Percentiles rank a stretch among this genome's conserved stretches.
Evolutionary conservation across 495 filamentous ascomycete species (phyloP).

Genomic region (Neurospora sp.): DNA sequence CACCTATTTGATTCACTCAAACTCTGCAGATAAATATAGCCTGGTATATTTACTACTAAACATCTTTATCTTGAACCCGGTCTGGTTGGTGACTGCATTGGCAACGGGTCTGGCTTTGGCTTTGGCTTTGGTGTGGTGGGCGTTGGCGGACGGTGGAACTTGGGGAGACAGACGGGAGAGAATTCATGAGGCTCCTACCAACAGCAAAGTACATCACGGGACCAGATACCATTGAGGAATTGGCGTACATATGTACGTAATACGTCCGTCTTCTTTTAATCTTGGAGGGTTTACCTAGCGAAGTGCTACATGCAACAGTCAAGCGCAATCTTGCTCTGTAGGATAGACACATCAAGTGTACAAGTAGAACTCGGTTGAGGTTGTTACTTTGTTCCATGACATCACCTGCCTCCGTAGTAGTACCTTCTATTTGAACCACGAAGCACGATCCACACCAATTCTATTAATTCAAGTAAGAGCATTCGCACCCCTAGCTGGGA

Average conservation of each 20-base stretch:
- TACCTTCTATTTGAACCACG: neutral
- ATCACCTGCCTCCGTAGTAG: neutral
- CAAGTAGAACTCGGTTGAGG: neutral
- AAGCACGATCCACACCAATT: neutral
- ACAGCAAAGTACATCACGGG: too few species aligned
- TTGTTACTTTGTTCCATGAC: neutral
- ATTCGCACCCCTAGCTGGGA: neutral
- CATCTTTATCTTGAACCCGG: neutral
- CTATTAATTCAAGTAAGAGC: neutral
- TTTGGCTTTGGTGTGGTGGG: too few species aligned
- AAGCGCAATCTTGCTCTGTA: neutral
- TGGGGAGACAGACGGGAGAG: too few species aligned
- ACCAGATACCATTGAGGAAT: too few species aligned
- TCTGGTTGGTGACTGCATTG: neutral
- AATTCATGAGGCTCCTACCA: too few species aligned
- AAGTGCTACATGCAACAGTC: neutral
- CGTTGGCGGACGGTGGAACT: neutral
- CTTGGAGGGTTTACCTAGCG: too few species aligned
- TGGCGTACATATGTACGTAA: neutral
- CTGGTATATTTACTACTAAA: neutral
- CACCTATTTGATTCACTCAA: neutral
- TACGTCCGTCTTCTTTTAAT: too few species aligned
- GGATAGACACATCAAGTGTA: neutral
- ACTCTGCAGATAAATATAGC: neutral
- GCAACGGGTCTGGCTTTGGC: neutral